Base-by-base conservation (phyloP, 2,329 filamentous ascomycete species). In the Simplicillium aogashimaense region DNA sequence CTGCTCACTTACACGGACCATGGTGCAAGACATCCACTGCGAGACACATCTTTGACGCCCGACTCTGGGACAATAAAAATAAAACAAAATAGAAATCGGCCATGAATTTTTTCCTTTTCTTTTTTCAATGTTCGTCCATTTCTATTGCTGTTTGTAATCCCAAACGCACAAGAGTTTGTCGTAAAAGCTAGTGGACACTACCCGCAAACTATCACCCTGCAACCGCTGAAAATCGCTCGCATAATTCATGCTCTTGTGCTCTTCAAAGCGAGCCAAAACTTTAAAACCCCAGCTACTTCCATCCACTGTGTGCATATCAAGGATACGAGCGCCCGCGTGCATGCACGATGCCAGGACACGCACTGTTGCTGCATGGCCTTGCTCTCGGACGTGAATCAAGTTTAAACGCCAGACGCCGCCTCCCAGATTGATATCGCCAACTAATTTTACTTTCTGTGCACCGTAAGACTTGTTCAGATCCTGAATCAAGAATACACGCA, bases 241-340 rank as follows among this genome's bases (percentile, higher is more conserved):
- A 57, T 97, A 97, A 53, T 94, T 95, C 87, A 95, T 95, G 57
- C 87, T 95, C 62, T 84, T 70, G 56, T 95, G 88, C 55, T 90
- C 84, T 50, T 86, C 83, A 53, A 94, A 94, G 39, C 71, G 74
- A 0, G 74, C 80, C 36, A 89, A 49, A 2, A 90, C 67, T 34
- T 72, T 65, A 42, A 92, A 80, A 1, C 53, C 54, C 74, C 81
- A 87, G 14, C 47, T 46, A n/a, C 41, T 63, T 44, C 45, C 59
- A 1, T 60, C 51, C 2, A 56, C 53, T 18, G 63, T 55, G 9
- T 49, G 44, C 14, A 77, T 52, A 31, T 69, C 62, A 7, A 83
- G 52, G n/a, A 97, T 62, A 40, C 81, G 75, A 9, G 78, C 72
- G 1, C 92, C 92, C 3, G 84, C 86, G 64, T 95, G 84, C 90